phyloP scores from a whole-genome alignment of 495 filamentous ascomycete genomes.

The Penicillium paxilli region DNA sequence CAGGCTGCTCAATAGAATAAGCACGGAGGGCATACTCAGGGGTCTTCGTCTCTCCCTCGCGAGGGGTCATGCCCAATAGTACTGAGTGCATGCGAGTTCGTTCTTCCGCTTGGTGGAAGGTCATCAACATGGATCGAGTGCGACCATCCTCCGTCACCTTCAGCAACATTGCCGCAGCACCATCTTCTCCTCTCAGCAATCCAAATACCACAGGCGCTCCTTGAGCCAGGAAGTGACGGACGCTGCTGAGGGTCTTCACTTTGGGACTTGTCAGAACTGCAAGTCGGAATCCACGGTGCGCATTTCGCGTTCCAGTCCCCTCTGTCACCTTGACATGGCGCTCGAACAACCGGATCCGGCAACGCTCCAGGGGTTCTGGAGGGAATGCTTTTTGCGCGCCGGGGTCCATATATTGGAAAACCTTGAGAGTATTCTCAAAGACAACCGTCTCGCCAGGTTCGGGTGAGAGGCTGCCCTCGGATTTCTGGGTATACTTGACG shows the following conservation, averaged over 20 bases:
- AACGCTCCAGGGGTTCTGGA: conserved; percentile 65
- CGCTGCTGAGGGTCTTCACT: conserved; percentile 70
- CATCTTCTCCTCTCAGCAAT: conserved; percentile 65
- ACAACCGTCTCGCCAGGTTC: conserved; percentile 63
- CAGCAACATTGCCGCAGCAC: conserved; percentile 64
- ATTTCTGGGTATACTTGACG: conserved; percentile 74
- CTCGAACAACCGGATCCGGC: conserved; percentile 73
- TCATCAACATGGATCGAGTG: conserved; percentile 67
- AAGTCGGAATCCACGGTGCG: conserved; percentile 76
- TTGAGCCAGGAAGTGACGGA: conserved; percentile 62
- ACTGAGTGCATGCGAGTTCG: conserved; percentile 65
- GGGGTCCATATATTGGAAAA: conserved; percentile 75
- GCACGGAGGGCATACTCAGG: conserved; percentile 61
- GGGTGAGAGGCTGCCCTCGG: conserved; percentile 66
- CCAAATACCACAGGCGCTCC: conserved; percentile 70
- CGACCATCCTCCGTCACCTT: conserved; percentile 66
- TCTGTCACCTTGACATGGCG: conserved; percentile 58
- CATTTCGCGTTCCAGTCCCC: conserved; percentile 63
- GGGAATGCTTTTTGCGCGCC: conserved; percentile 68
- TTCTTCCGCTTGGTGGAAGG: conserved; percentile 69
- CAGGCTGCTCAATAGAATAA: conserved; percentile 62
- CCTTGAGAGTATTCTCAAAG: conserved; percentile 62
- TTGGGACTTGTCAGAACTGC: conserved; percentile 72
- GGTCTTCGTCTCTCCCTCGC: conserved; percentile 59
- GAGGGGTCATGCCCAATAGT: conserved; percentile 64